These are phyloP conservation scores for Sporothrix brunneoviolacea DNA, from an alignment of 2,329 filamentous ascomycete species.

Conservation along the genomic window DNA sequence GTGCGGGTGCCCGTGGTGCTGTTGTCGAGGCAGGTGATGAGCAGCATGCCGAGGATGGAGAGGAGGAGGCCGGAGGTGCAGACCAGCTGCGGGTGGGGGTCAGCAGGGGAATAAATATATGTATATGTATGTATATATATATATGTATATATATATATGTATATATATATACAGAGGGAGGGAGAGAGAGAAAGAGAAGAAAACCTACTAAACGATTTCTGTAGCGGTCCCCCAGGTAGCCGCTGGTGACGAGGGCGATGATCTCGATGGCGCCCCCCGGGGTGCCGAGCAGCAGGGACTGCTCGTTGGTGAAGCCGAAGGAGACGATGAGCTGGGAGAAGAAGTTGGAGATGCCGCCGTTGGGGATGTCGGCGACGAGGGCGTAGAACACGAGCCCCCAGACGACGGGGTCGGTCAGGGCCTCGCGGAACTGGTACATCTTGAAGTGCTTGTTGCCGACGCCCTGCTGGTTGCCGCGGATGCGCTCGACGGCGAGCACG, in stretches of 20 bases:
- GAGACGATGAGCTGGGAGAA: constrained; percentile 37
- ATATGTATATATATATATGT: too few relatives aligned
- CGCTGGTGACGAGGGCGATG: constrained; percentile 23
- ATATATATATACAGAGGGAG: too few relatives aligned
- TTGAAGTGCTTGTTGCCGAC: constrained; percentile 62
- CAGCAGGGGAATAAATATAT: too few relatives aligned
- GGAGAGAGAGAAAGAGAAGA: too few relatives aligned
- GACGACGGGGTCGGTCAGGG: constrained; percentile 31
- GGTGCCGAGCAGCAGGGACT: constrained; percentile 58
- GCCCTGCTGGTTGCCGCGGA: constrained; percentile 60
- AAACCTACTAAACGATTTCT: constrained; percentile 54
- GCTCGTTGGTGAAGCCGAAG: constrained; percentile 58
- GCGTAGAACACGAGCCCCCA: constrained; percentile 31
- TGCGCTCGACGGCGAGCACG: constrained; percentile 44
- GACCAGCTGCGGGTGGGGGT: too few relatives aligned
- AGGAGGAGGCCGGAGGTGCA: constrained; percentile 25
- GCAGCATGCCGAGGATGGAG: constrained; percentile 52
- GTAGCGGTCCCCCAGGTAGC: constrained; percentile 48
- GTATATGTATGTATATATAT: too few relatives aligned
- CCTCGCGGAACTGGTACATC: constrained; percentile 48
- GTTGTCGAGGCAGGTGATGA: constrained; percentile 59
- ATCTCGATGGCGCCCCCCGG: constrained; percentile 58
- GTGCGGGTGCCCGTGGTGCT: constrained; percentile 40
- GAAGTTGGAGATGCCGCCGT: constrained; percentile 30
- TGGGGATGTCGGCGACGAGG: constrained; percentile 31